phyloP scores from a whole-genome alignment of 2,329 filamentous ascomycete species.

The Sporothrix schenckii region DNA sequence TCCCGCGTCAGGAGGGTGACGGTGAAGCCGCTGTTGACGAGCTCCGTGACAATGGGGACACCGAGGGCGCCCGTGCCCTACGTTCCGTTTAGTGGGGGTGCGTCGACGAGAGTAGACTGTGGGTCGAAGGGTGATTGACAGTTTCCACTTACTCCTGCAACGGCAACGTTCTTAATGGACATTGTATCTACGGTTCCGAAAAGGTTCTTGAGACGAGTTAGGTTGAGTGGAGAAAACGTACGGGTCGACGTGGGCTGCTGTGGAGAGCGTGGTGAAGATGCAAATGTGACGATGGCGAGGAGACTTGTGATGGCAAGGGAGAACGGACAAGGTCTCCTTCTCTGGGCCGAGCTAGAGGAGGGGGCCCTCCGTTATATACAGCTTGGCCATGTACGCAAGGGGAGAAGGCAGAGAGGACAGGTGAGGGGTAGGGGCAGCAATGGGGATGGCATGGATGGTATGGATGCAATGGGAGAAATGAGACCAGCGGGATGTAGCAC shows the following conservation, averaged over 20 bases:
- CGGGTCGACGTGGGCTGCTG: too few relatives aligned
- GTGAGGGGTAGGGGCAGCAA: too few relatives aligned
- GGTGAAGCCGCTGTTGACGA: slow-evolving; percentile 49
- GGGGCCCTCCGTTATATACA: too few relatives aligned
- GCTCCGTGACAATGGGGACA: slow-evolving; percentile 39
- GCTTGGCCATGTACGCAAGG: too few relatives aligned
- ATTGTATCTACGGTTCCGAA: slow-evolving; percentile 32
- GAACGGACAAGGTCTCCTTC: too few relatives aligned
- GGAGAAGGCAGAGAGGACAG: too few relatives aligned
- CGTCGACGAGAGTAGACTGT: background rate
- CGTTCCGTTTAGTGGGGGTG: background rate
- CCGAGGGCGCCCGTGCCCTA: slow-evolving; percentile 45
- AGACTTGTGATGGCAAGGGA: too few relatives aligned
- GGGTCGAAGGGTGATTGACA: background rate
- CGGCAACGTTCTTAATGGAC: slow-evolving; percentile 44
- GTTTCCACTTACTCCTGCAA: slow-evolving; percentile 44
- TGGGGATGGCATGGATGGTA: too few relatives aligned
- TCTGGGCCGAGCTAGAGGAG: too few relatives aligned
- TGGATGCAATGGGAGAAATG: too few relatives aligned
- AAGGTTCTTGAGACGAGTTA: slow-evolving; percentile 16
- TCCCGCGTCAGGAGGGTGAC: slow-evolving; percentile 56
- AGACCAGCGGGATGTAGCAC: too few relatives aligned
- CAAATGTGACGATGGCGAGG: background rate
- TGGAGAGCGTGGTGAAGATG: background rate
- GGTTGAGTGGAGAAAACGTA: background rate